Conservation (phyloP, 331 rosid genomes). For the Malus hybrid region DNA sequence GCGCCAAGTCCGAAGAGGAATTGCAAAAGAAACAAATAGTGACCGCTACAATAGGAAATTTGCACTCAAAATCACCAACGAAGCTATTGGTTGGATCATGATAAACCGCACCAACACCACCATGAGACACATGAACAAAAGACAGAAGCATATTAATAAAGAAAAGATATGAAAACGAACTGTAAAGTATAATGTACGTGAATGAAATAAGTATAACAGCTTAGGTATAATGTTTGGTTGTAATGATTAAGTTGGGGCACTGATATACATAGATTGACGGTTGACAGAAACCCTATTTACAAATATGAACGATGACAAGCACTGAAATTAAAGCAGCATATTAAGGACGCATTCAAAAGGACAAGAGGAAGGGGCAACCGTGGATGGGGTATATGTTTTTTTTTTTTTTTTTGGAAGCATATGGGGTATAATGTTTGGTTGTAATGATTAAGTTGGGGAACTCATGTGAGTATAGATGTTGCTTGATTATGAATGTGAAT, state of each 20-base stretch:
- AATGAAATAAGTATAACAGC: not conserved
- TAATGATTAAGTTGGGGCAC: not conserved
- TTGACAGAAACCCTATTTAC: not conserved
- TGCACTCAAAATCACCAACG: too few relatives aligned
- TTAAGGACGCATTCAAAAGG: not conserved
- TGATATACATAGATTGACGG: not conserved
- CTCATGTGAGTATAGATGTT: slow-evolving; percentile 1
- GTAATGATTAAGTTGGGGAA: not conserved
- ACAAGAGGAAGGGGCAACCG: slow-evolving; percentile 3
- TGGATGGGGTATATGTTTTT: not conserved
- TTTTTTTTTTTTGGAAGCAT: too few relatives aligned
- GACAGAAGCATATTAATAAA: too few relatives aligned
- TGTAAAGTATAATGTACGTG: too few relatives aligned
- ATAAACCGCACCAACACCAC: too few relatives aligned
- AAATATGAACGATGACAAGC: not conserved
- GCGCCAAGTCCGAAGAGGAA: too few relatives aligned
- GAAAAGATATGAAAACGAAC: too few relatives aligned
- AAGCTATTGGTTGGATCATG: too few relatives aligned
- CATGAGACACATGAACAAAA: too few relatives aligned
- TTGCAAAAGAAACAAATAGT: too few relatives aligned
- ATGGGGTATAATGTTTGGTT: not conserved
- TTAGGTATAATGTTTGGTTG: not conserved
- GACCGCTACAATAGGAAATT: too few relatives aligned
- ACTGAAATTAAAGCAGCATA: not conserved
- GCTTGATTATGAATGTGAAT: not conserved